phyloP scores from a whole-genome alignment of 2,329 filamentous ascomycete species.

The Exophiala calicioides region DNA sequence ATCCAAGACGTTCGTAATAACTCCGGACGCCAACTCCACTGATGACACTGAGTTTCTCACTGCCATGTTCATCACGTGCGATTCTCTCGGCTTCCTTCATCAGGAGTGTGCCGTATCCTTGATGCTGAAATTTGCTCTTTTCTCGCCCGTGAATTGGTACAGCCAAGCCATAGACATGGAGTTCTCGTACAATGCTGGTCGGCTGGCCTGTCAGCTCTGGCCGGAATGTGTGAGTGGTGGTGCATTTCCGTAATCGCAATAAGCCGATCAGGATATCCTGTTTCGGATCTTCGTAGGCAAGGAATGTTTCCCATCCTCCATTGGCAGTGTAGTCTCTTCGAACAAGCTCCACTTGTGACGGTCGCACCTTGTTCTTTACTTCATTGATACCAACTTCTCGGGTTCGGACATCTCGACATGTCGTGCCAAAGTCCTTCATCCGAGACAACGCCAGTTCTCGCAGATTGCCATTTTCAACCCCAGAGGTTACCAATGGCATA shows the following conservation, averaged over 20 bases:
- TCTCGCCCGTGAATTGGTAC: constrained; percentile 97
- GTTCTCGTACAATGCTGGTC: constrained; percentile 86
- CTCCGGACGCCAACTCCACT: constrained; percentile 95
- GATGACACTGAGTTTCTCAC: constrained; percentile 92
- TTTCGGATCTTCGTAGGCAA: constrained; percentile 97
- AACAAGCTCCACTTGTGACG: constrained; percentile 92
- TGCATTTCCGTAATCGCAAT: constrained; percentile 86
- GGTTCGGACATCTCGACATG: constrained; percentile 92
- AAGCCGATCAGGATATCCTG: constrained; percentile 96
- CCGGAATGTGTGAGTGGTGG: constrained; percentile 86
- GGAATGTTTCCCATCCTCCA: constrained; percentile 96
- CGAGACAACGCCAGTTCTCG: constrained; percentile 90
- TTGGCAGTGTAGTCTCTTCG: constrained; percentile 93
- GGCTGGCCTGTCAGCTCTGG: constrained; percentile 82
- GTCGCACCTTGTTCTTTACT: constrained; percentile 97
- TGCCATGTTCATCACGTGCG: constrained; percentile 89
- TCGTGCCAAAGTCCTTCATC: constrained; percentile 99
- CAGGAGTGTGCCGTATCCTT: constrained; percentile 89
- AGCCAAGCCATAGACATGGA: constrained; percentile 95
- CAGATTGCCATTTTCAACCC: constrained; percentile 96
- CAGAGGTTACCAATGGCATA: constrained; percentile 99
- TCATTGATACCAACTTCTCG: constrained; percentile 98
- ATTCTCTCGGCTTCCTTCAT: constrained; percentile 99
- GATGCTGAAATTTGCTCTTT: constrained; percentile 96
- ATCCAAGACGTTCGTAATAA: constrained; percentile 92